Percentiles rank a stretch among this genome's conserved stretches.
Conservation (phyloP, 768 basidiomycete genomes). For the Xerocomus brunneocitrinus region DNA sequence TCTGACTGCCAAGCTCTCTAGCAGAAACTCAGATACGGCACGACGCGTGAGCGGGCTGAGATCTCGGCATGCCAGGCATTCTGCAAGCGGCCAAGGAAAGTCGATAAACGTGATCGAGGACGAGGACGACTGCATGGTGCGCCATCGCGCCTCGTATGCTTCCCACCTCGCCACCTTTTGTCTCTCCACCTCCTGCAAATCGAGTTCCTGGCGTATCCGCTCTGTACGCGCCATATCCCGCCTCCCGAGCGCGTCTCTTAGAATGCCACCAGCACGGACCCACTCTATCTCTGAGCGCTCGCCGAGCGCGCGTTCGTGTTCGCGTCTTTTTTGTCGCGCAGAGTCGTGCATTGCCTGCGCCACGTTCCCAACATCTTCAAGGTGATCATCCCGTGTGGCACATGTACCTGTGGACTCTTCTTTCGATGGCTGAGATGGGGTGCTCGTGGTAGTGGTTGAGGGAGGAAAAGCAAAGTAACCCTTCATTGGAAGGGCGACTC, state of each 20-base stretch:
- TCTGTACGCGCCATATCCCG: conserved; percentile 50
- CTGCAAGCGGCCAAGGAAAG: conserved; percentile 59
- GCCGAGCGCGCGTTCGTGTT: conserved; percentile 39
- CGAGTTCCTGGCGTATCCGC: conserved; percentile 44
- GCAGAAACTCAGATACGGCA: conserved; percentile 47
- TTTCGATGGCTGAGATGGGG: background rate
- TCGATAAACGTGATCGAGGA: conserved; percentile 40
- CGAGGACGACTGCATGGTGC: conserved; percentile 29
- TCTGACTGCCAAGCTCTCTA: conserved; percentile 42
- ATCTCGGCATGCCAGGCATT: conserved; percentile 12
- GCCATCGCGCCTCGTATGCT: conserved; percentile 53
- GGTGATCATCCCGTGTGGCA: background rate
- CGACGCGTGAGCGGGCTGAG: conserved; percentile 34
- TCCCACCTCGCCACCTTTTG: conserved; percentile 42
- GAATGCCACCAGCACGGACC: conserved; percentile 54
- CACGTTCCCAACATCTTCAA: background rate
- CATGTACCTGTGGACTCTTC: background rate
- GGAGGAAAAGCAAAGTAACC: conserved; percentile 26
- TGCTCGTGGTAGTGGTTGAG: background rate
- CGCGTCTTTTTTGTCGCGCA: conserved; percentile 17
- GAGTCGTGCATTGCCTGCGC: conserved; percentile 8
- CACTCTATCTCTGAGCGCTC: conserved; percentile 53
- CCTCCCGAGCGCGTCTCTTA: conserved; percentile 46
- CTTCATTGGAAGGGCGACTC: conserved; percentile 12
- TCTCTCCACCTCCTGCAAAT: conserved; percentile 40